These are phyloP conservation scores for Centaurea solstitialis DNA, from an alignment of 129 eudicot species.

Conservation along the genomic window DNA sequence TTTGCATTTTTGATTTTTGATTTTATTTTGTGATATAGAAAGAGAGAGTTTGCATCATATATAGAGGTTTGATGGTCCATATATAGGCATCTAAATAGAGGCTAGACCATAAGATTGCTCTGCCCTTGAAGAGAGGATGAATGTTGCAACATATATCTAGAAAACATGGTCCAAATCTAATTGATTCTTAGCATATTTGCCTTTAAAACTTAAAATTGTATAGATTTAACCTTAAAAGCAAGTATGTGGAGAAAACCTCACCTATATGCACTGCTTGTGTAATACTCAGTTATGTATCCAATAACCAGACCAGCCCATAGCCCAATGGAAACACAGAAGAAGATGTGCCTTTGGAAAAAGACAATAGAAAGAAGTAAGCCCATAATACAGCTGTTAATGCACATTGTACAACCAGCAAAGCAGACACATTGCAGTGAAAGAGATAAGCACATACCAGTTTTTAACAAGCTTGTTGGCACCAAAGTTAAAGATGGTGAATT, in stretches of 20 bases:
- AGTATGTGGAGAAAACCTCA: neutral
- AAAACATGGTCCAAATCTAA: no score
- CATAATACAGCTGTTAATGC: neutral
- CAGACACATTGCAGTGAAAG: neutral
- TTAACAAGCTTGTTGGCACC: conserved; percentile 45
- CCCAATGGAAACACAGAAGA: conserved; percentile 54
- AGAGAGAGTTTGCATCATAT: no score
- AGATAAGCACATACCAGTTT: conserved; percentile 31
- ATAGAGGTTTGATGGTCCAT: no score
- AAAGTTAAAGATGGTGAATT: conserved; percentile 46
- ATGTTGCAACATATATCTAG: no score
- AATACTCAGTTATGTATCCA: conserved; percentile 51
- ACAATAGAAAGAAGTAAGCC: neutral
- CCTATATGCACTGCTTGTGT: conserved; percentile 52
- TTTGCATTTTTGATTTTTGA: neutral
- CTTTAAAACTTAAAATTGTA: neutral
- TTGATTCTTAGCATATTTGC: no score
- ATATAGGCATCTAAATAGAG: no score
- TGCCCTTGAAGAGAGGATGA: no score
- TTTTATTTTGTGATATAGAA: no score
- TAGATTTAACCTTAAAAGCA: neutral
- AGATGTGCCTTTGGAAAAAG: conserved; percentile 41
- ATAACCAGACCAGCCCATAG: conserved; percentile 55
- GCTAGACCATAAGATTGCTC: no score
- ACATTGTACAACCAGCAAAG: conserved; percentile 9